These are phyloP conservation scores for Pseudogymnoascus destructans DNA, from an alignment of 2,329 filamentous ascomycete species.

Conservation along the genomic window DNA sequence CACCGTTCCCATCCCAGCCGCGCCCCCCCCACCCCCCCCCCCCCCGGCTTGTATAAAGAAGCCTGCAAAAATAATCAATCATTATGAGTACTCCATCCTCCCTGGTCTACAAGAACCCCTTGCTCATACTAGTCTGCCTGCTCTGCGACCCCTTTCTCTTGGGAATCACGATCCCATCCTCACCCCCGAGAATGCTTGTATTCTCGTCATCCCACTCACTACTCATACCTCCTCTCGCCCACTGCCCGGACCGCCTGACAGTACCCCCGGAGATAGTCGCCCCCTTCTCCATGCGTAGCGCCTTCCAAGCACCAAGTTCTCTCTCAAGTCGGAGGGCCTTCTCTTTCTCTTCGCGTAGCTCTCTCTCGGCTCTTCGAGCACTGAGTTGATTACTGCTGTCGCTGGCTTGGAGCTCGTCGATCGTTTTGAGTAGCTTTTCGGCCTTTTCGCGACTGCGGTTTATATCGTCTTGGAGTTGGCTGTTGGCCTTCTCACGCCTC, in stretches of 20 bases:
- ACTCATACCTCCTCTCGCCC: constrained; percentile 21
- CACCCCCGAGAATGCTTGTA: constrained; percentile 10
- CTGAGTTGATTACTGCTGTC: constrained; percentile 72
- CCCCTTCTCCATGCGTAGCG: constrained; percentile 50
- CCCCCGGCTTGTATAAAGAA: background rate
- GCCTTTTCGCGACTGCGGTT: constrained; percentile 78
- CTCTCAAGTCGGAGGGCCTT: constrained; percentile 70
- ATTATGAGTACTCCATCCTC: background rate
- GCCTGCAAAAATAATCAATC: constrained; percentile 4
- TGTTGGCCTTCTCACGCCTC: constrained; percentile 77
- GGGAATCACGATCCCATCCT: constrained; percentile 38
- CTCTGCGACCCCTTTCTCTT: constrained; percentile 53
- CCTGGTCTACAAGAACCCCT: constrained; percentile 52
- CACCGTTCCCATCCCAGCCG: background rate
- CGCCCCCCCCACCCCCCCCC: no score
- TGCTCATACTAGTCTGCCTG: constrained; percentile 55
- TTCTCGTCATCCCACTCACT: constrained; percentile 27
- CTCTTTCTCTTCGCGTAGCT: constrained; percentile 79
- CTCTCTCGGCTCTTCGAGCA: constrained; percentile 75
- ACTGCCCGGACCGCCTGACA: constrained; percentile 15
- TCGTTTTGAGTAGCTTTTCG: constrained; percentile 75
- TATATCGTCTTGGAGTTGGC: constrained; percentile 71
- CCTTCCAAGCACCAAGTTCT: constrained; percentile 74
- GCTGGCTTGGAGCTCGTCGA: constrained; percentile 83
- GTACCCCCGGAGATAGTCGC: constrained; percentile 14